Conservation (phyloP, 495 filamentous ascomycete genomes). For the Lophium mytilinum region DNA sequence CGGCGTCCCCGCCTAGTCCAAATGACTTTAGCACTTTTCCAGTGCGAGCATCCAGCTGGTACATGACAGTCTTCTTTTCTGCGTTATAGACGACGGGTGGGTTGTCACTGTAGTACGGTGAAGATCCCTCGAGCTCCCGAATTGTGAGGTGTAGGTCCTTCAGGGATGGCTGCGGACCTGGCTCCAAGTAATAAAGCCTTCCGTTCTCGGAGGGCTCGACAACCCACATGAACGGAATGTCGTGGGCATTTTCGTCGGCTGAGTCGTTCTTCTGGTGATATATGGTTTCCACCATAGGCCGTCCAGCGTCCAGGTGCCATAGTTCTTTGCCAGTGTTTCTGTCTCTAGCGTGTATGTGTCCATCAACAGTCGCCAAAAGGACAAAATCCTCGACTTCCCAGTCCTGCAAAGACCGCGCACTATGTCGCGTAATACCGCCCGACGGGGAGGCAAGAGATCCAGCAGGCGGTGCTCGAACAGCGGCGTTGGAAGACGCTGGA, state of each 20-base stretch:
- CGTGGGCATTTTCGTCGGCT: slow-evolving; percentile 49
- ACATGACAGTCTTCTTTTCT: slow-evolving; percentile 71
- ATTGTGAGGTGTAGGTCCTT: slow-evolving; percentile 65
- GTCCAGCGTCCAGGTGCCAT: slow-evolving; percentile 76
- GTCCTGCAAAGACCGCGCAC: slow-evolving; percentile 93
- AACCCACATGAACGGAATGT: slow-evolving; percentile 82
- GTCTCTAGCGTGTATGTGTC: slow-evolving; percentile 87
- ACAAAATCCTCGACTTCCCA: slow-evolving; percentile 99
- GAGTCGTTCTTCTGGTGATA: slow-evolving; percentile 71
- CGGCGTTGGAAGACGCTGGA: slow-evolving; percentile 51
- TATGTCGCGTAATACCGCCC: slow-evolving; percentile 67
- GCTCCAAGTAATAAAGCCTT: slow-evolving; percentile 78
- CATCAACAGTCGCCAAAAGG: slow-evolving; percentile 98
- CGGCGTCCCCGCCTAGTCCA: slow-evolving; percentile 47
- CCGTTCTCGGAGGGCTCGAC: slow-evolving; percentile 89
- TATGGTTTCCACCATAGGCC: slow-evolving; percentile 81
- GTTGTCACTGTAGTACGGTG: slow-evolving; percentile 57
- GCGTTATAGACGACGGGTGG: slow-evolving; percentile 71
- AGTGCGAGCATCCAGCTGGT: slow-evolving; percentile 76
- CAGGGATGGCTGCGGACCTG: slow-evolving; percentile 49
- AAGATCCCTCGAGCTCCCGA: slow-evolving; percentile 64
- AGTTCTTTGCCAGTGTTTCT: slow-evolving; percentile 70
- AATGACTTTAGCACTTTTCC: slow-evolving; percentile 65
- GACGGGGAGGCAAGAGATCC: slow-evolving; percentile 48
- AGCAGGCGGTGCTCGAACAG: slow-evolving; percentile 46